These are phyloP conservation scores for Exophiala bonariae DNA, from an alignment of 2,329 filamentous ascomycete species.

Conservation along the genomic window DNA sequence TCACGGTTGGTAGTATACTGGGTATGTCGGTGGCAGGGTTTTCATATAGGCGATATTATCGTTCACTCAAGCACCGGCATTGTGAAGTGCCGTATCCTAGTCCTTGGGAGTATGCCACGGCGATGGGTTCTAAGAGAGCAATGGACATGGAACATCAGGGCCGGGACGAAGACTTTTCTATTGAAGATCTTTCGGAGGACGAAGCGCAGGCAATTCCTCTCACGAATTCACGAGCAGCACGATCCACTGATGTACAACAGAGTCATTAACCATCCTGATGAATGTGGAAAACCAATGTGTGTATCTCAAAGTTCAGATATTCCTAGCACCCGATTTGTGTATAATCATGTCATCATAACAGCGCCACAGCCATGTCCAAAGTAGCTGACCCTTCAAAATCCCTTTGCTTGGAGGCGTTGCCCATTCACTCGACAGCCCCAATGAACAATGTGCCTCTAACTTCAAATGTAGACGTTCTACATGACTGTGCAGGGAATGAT, in stretches of 20 bases:
- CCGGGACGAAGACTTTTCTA: constrained; percentile 19
- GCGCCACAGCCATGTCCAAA: not conserved
- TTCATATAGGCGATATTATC: constrained; percentile 63
- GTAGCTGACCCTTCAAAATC: too few relatives aligned
- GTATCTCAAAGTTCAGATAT: not conserved
- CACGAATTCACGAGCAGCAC: constrained; percentile 7
- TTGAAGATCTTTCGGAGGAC: constrained; percentile 24
- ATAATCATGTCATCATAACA: not conserved
- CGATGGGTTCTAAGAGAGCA: constrained; percentile 3
- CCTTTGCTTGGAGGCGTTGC: too few relatives aligned
- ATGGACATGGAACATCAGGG: constrained; percentile 23
- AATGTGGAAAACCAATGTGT: constrained; percentile 1
- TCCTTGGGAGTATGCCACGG: constrained; percentile 17
- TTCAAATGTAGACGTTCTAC: constrained; percentile 2
- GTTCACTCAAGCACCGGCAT: constrained; percentile 48
- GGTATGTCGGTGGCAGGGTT: constrained; percentile 58
- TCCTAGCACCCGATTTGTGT: not conserved
- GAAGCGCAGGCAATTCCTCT: constrained; percentile 19
- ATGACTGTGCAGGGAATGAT: constrained; percentile 22
- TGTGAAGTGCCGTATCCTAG: constrained; percentile 53
- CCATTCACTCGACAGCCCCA: too few relatives aligned
- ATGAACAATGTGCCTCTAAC: too few relatives aligned
- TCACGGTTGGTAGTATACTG: constrained; percentile 55
- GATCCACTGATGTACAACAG: constrained; percentile 1
- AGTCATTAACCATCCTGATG: constrained; percentile 12